Percentiles rank a stretch among this genome's conserved stretches.
phyloP scores from a whole-genome alignment of 352 stramenopile genomes.

The Pythium pyrilobum region DNA sequence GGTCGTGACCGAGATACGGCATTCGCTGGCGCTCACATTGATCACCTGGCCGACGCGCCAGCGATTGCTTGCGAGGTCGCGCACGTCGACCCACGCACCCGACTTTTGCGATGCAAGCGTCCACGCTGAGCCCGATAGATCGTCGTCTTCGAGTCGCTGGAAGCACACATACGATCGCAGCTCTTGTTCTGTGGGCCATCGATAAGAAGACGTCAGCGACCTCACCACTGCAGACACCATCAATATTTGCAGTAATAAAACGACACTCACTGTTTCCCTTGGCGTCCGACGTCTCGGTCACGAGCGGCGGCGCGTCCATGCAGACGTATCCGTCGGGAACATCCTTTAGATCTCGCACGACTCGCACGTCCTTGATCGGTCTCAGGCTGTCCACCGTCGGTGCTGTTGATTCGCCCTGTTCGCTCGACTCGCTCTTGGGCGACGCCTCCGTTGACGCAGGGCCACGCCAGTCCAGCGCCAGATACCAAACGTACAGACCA shows the following conservation, averaged over 20 bases:
- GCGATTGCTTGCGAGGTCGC: constrained; percentile 66
- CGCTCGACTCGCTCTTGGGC: background rate
- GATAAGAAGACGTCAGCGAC: too few relatives aligned
- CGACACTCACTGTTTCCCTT: constrained; percentile 26
- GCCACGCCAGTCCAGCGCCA: constrained; percentile 13
- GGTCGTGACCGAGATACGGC: constrained; percentile 60
- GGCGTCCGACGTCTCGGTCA: constrained; percentile 26
- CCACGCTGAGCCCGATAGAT: constrained; percentile 65
- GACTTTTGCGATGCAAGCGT: constrained; percentile 59
- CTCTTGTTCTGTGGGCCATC: constrained; percentile 29
- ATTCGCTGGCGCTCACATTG: constrained; percentile 50
- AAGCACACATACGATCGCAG: constrained; percentile 71
- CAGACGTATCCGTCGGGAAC: constrained; percentile 63
- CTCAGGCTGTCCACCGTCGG: constrained; percentile 14
- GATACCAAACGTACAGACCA: constrained; percentile 65
- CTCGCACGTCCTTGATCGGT: constrained; percentile 78
- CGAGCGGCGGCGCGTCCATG: constrained; percentile 42
- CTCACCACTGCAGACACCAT: too few relatives aligned
- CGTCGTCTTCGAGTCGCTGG: constrained; percentile 53
- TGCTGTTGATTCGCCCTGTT: background rate
- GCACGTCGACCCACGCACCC: constrained; percentile 79
- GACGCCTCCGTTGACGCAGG: background rate
- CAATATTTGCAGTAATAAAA: background rate
- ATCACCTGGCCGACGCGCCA: constrained; percentile 79
- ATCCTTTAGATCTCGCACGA: constrained; percentile 61